Evolutionary conservation across 2,329 filamentous ascomycete genomes (phyloP).

Genomic region (Orbilia oligospora): DNA sequence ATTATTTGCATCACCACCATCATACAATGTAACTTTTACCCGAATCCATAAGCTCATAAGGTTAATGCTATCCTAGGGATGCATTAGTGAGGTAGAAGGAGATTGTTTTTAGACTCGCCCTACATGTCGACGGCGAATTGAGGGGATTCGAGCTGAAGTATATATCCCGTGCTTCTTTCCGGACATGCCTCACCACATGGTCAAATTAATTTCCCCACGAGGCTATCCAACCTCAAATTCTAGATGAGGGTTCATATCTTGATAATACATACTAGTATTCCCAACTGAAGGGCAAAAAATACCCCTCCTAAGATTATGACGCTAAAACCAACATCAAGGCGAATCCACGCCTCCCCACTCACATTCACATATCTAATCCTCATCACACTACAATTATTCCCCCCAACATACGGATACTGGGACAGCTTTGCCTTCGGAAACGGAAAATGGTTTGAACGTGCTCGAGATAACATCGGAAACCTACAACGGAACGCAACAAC

Average conservation of each 20-base stretch:
- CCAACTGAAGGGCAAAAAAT: neutral
- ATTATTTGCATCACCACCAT: neutral
- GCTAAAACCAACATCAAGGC: neutral
- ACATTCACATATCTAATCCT: slow-evolving; percentile 4
- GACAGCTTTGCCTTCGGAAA: slow-evolving; percentile 16
- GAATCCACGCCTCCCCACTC: neutral
- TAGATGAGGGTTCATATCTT: neutral
- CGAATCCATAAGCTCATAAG: too few relatives aligned
- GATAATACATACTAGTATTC: neutral
- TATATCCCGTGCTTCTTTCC: neutral
- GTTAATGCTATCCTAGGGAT: neutral
- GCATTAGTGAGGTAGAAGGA: slow-evolving; percentile 12
- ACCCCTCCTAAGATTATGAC: neutral
- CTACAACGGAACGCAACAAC: neutral
- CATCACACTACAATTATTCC: neutral
- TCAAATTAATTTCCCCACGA: neutral
- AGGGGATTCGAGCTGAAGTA: slow-evolving; percentile 25
- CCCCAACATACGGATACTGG: slow-evolving; percentile 22
- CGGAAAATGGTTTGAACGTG: slow-evolving; percentile 18
- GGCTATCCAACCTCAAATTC: neutral
- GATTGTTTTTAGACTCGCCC: slow-evolving; percentile 6
- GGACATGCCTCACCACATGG: slow-evolving; percentile 3
- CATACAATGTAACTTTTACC: too few relatives aligned
- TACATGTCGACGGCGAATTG: slow-evolving; percentile 15
- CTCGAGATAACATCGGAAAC: neutral